These are phyloP conservation scores for Chaetomiaceae sp. DNA, from an alignment of 2,329 filamentous ascomycete species.

Conservation along the genomic window DNA sequence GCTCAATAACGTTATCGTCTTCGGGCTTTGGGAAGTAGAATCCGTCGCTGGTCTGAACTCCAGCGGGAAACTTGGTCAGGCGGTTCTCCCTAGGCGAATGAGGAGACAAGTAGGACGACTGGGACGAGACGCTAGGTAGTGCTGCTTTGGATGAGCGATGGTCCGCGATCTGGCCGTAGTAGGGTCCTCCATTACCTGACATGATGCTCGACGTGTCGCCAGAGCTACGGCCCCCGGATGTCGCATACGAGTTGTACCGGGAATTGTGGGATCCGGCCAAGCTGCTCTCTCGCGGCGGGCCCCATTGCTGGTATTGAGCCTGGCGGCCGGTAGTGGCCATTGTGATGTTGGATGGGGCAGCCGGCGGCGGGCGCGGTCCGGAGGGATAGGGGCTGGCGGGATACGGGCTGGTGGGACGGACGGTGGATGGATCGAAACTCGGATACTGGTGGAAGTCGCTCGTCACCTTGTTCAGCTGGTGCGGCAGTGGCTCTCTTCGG, in stretches of 20 bases:
- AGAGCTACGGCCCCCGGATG: constrained; percentile 54
- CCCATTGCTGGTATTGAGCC: constrained; percentile 76
- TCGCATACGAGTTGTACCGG: constrained; percentile 61
- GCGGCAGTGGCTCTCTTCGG: constrained; percentile 70
- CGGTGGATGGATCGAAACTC: constrained; percentile 52
- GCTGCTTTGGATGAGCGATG: constrained; percentile 49
- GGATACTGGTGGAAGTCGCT: constrained; percentile 89
- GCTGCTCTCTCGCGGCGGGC: constrained; percentile 54
- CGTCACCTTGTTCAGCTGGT: constrained; percentile 74
- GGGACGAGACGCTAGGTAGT: constrained; percentile 52
- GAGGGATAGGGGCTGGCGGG: constrained; percentile 53
- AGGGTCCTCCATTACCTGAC: constrained; percentile 50
- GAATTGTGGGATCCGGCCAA: constrained; percentile 50
- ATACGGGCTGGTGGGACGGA: constrained; percentile 46
- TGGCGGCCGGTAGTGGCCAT: constrained; percentile 69
- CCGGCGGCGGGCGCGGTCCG: constrained; percentile 55
- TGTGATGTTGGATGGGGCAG: constrained; percentile 59
- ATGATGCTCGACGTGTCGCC: constrained; percentile 52
- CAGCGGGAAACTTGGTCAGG: constrained; percentile 49
- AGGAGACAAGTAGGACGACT: constrained; percentile 49
- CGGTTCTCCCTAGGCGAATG: constrained; percentile 52
- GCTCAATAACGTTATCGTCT: constrained; percentile 79
- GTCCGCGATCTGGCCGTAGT: constrained; percentile 35
- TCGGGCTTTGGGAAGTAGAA: constrained; percentile 67
- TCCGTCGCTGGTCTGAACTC: constrained; percentile 40